These are phyloP conservation scores for Aspergillus candidus DNA, from an alignment of 2,329 filamentous ascomycete species.

Conservation along the genomic window DNA sequence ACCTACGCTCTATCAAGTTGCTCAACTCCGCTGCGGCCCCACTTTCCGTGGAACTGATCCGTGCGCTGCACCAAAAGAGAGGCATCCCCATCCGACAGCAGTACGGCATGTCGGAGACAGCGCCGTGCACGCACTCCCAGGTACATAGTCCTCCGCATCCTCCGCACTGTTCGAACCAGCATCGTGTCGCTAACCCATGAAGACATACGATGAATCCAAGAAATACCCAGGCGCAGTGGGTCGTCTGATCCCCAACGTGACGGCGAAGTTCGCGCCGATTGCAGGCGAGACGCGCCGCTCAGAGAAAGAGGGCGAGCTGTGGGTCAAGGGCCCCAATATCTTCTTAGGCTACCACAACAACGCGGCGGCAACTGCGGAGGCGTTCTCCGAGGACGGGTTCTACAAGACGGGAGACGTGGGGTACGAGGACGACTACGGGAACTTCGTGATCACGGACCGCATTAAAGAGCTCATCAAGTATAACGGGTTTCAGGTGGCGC, in stretches of 20 bases:
- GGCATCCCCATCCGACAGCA: conserved; percentile 3
- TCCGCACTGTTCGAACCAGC: background rate
- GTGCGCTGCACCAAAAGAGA: background rate
- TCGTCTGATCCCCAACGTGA: conserved; percentile 10
- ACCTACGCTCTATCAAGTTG: conserved; percentile 3
- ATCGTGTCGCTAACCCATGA: background rate
- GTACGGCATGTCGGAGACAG: conserved; percentile 5
- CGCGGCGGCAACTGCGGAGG: conserved; percentile 54
- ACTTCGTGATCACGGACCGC: conserved; percentile 76
- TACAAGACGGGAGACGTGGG: conserved; percentile 78
- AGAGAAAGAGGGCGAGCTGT: conserved; percentile 42
- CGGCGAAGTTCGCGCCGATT: conserved; percentile 1
- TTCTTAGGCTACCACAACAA: conserved; percentile 71
- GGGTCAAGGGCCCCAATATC: conserved; percentile 70
- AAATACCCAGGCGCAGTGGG: conserved; percentile 3
- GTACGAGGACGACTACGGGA: conserved; percentile 61
- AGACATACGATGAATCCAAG: conserved; percentile 3
- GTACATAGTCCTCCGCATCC: background rate
- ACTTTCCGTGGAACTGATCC: conserved; percentile 1
- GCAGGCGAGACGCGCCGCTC: background rate
- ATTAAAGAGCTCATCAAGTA: conserved; percentile 54
- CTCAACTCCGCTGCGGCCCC: conserved; percentile 6
- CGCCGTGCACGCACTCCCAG: conserved; percentile 3
- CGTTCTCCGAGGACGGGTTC: conserved; percentile 63
- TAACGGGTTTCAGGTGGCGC: conserved; percentile 59